Evolutionary conservation across 192 early-diverging fungal genomes (phyloP).

Genomic region (Physocladia obscura): DNA sequence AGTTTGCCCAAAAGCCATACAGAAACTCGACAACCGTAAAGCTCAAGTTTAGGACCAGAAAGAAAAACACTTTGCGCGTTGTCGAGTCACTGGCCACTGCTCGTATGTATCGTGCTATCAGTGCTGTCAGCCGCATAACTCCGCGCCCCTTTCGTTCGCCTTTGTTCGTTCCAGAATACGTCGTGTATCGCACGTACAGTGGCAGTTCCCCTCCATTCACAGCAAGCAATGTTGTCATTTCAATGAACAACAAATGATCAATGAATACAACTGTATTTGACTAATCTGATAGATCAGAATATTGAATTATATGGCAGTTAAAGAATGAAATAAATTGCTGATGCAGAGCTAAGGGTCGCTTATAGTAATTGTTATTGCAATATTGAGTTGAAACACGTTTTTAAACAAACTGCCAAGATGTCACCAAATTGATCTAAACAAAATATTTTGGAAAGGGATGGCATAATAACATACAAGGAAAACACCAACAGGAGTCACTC

Average conservation of each 20-base stretch:
- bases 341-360: constrained; percentile 87
- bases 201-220: background rate
- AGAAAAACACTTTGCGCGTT: constrained; percentile 92
- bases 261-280: too few relatives aligned
- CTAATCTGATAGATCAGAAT: too few relatives aligned
- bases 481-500: too few relatives aligned
- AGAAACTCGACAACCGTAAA: constrained; percentile 86
- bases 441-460: too few relatives aligned
- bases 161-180: constrained; percentile 18
- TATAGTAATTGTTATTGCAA: too few relatives aligned
- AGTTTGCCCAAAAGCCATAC: constrained; percentile 55
- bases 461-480: too few relatives aligned
- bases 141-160: background rate
- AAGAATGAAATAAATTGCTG: constrained; percentile 86
- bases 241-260: too few relatives aligned
- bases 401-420: too few relatives aligned
- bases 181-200: background rate
- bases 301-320: too few relatives aligned
- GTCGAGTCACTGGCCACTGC: constrained; percentile 66
- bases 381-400: too few relatives aligned
- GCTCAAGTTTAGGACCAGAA: constrained; percentile 85
- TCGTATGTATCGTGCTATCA: constrained; percentile 39
- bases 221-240: constrained; percentile 3
- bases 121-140: too few relatives aligned
- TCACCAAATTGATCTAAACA: too few relatives aligned